Evolutionary conservation across 2,329 filamentous ascomycete genomes (phyloP).

Genomic region (Neopestalotiopsis sp.): DNA sequence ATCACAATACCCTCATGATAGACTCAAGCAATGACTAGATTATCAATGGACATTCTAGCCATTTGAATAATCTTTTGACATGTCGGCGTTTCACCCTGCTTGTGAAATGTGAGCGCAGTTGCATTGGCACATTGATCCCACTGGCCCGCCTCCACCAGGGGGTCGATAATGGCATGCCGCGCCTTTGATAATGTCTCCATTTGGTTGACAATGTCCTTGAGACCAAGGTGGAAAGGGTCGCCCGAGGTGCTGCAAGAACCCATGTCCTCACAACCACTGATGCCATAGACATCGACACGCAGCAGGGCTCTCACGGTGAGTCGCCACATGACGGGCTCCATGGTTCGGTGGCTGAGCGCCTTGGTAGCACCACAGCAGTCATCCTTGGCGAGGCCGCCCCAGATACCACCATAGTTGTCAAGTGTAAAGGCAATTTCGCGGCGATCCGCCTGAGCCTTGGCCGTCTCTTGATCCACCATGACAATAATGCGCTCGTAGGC

Average conservation of each 20-base stretch:
- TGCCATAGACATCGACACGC: slow-evolving; percentile 62
- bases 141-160: slow-evolving; percentile 44
- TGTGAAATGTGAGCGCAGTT: slow-evolving; percentile 32
- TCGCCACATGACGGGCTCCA: slow-evolving; percentile 61
- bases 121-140: slow-evolving; percentile 29
- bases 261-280: slow-evolving; percentile 28
- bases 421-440: slow-evolving; percentile 51
- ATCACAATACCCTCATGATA: background rate
- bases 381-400: slow-evolving; percentile 38
- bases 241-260: slow-evolving; percentile 21
- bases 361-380: slow-evolving; percentile 32
- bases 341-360: slow-evolving; percentile 46
- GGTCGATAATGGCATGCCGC: slow-evolving; percentile 56
- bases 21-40: slow-evolving; percentile 56
- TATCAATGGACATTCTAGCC: slow-evolving; percentile 58
- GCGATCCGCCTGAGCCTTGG: slow-evolving; percentile 46
- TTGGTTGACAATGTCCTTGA: slow-evolving; percentile 58
- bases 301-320: slow-evolving; percentile 58
- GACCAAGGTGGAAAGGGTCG: slow-evolving; percentile 47
- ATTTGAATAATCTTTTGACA: slow-evolving; percentile 60
- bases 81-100: slow-evolving; percentile 42
- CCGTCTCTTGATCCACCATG: slow-evolving; percentile 58
- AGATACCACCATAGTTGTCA: slow-evolving; percentile 53
- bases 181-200: slow-evolving; percentile 56
- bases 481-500: slow-evolving; percentile 60